Conservation (phyloP, 2,329 filamentous ascomycete genomes). For the Sclerotiophoma versabilis region DNA sequence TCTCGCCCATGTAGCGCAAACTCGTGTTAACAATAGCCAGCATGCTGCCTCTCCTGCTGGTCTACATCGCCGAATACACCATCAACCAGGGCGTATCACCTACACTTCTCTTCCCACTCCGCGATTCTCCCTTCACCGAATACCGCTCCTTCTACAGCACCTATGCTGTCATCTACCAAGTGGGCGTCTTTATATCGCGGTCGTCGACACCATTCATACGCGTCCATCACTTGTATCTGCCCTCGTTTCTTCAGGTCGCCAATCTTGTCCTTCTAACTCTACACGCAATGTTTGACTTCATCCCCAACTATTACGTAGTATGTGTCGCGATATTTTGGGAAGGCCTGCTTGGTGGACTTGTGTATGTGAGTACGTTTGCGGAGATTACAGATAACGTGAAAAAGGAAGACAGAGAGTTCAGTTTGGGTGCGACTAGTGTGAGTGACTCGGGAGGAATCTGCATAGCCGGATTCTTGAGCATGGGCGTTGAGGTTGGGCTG, state of each 20-base stretch:
- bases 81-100: constrained; percentile 96
- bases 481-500: constrained; percentile 79
- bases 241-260: constrained; percentile 79
- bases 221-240: constrained; percentile 80
- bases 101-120: constrained; percentile 84
- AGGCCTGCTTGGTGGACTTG: constrained; percentile 84
- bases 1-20: not conserved
- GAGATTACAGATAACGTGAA: constrained; percentile 88
- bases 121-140: constrained; percentile 76
- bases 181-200: constrained; percentile 92
- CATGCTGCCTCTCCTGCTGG: constrained; percentile 90
- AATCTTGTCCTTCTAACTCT: constrained; percentile 77
- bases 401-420: constrained; percentile 84
- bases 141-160: constrained; percentile 92
- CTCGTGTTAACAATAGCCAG: constrained; percentile 43
- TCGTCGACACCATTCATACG: constrained; percentile 89
- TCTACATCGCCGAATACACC: constrained; percentile 95
- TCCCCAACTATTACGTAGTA: constrained; percentile 85
- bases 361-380: constrained; percentile 90
- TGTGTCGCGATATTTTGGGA: constrained; percentile 93
- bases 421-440: constrained; percentile 85
- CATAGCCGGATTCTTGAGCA: constrained; percentile 82
- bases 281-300: constrained; percentile 80
- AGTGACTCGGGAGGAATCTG: constrained; percentile 93
- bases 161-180: constrained; percentile 93